These are phyloP conservation scores for Exobasidium cylindrosporum DNA, from an alignment of 1,284 basidiomycete species.

Conservation along the genomic window DNA sequence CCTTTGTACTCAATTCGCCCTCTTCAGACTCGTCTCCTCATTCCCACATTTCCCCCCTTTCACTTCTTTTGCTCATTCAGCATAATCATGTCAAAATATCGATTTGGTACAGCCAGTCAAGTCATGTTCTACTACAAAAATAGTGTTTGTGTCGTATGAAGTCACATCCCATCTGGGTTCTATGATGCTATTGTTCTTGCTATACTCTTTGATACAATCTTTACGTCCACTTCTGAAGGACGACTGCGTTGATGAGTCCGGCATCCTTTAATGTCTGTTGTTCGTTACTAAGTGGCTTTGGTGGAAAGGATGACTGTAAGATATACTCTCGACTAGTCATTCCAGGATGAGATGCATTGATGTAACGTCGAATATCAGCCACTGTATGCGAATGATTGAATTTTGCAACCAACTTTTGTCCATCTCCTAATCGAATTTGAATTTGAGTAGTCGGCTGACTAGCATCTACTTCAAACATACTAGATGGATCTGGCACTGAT, in stretches of 20 bases:
- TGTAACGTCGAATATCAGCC: constrained; percentile 77
- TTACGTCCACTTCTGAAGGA: constrained; percentile 44
- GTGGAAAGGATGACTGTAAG: constrained; percentile 50
- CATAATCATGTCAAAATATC: neutral
- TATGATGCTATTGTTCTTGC: neutral
- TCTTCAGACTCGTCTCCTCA: too few relatives aligned
- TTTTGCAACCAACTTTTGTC: constrained; percentile 75
- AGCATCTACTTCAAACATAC: constrained; percentile 72
- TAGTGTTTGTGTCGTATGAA: too few relatives aligned
- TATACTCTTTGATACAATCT: neutral
- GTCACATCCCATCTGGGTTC: too few relatives aligned
- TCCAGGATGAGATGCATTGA: constrained; percentile 65
- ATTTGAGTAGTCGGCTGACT: constrained; percentile 79
- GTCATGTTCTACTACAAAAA: too few relatives aligned
- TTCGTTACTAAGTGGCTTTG: constrained; percentile 49
- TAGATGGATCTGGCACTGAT: constrained; percentile 32
- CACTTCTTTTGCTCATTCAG: neutral
- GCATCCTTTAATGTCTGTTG: constrained; percentile 42
- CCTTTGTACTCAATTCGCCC: constrained; percentile 3
- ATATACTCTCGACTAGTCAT: constrained; percentile 38
- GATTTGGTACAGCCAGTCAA: neutral
- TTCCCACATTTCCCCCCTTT: neutral
- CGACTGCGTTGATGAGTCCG: constrained; percentile 48
- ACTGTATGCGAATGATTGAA: constrained; percentile 93
- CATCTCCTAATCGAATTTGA: constrained; percentile 87